A percentile compares a stretch with the other conserved stretches of the same genome.
Conservation (phyloP, 306 rosid genomes). For the Pyrus betulifolia region DNA sequence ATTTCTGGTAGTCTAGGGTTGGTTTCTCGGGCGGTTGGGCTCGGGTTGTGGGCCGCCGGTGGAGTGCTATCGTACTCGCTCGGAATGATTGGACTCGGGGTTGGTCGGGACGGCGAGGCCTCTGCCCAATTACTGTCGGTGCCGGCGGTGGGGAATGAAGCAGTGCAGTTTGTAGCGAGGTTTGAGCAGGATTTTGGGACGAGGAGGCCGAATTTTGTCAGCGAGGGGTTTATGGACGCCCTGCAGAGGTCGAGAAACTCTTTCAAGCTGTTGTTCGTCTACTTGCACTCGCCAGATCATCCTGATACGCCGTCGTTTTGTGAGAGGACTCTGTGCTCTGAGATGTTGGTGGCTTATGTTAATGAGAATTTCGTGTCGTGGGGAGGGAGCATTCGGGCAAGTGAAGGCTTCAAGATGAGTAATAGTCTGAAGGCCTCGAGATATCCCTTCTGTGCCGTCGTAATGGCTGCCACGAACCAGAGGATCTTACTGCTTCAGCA, state of each 20-base stretch:
- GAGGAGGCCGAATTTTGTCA: constrained; percentile 54
- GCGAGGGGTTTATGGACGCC: constrained; percentile 88
- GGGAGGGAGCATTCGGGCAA: constrained; percentile 88
- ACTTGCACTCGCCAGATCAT: constrained; percentile 94
- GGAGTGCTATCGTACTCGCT: constrained; percentile 84
- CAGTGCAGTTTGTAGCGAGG: constrained; percentile 49
- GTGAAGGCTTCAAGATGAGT: constrained; percentile 98
- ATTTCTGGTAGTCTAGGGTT: constrained; percentile 79
- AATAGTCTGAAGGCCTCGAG: constrained; percentile 90
- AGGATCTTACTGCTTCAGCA: constrained; percentile 91
- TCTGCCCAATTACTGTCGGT: constrained; percentile 52
- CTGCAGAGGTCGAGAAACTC: constrained; percentile 71
- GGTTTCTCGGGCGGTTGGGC: constrained; percentile 72
- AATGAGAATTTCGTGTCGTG: constrained; percentile 88
- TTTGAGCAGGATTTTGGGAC: constrained; percentile 74
- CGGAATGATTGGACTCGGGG: constrained; percentile 69
- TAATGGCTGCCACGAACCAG: constrained; percentile 89
- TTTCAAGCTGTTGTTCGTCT: constrained; percentile 74
- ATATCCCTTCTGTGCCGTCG: constrained; percentile 89
- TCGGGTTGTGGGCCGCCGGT: constrained; percentile 92
- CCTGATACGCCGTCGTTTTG: constrained; percentile 84
- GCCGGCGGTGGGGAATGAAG: constrained; percentile 62
- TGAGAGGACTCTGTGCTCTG: constrained; percentile 70
- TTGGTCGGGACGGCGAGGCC: constrained; percentile 24
- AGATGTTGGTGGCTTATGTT: constrained; percentile 44